phyloP scores from a whole-genome alignment of 2,329 filamentous ascomycete genomes.

The Colletotrichum costaricense region DNA sequence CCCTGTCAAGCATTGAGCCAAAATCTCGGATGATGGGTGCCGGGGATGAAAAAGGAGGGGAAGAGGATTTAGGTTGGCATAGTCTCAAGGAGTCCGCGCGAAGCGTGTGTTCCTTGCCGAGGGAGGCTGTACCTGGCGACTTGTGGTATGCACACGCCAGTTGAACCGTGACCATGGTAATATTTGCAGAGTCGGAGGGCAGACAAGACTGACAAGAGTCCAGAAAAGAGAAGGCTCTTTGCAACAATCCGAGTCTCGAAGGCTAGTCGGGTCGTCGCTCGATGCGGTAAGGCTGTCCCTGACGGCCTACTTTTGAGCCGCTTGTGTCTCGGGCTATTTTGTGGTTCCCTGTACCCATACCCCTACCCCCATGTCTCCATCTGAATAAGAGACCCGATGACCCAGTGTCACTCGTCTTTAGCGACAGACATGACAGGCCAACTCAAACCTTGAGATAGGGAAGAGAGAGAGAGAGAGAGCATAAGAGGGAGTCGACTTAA shows the following conservation, averaged over 20 bases:
- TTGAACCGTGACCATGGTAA: not conserved
- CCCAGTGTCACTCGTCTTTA: not conserved
- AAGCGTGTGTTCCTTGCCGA: not conserved
- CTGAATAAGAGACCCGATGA: slow-evolving; percentile 9
- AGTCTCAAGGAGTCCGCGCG: slow-evolving; percentile 17
- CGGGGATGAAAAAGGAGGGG: not conserved
- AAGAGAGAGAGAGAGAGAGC: not conserved
- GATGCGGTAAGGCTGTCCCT: slow-evolving; percentile 25
- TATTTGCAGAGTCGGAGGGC: not conserved
- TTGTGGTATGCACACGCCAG: not conserved
- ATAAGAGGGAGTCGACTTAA: no score
- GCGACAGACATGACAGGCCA: not conserved
- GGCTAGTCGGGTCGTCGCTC: slow-evolving; percentile 14
- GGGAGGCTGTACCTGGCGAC: not conserved
- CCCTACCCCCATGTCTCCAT: slow-evolving; percentile 4
- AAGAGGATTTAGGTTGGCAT: not conserved
- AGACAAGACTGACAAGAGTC: not conserved
- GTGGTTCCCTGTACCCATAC: not conserved
- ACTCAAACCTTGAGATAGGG: not conserved
- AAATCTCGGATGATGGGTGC: slow-evolving; percentile 17
- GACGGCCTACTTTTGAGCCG: slow-evolving; percentile 23
- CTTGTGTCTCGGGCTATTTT: slow-evolving; percentile 2
- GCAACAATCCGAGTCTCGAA: slow-evolving; percentile 29
- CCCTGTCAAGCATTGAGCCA: slow-evolving; percentile 4
- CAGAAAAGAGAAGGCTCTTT: not conserved